phyloP scores from a whole-genome alignment of 306 rosid genomes.

The Dalbergia cochinchinensis region DNA sequence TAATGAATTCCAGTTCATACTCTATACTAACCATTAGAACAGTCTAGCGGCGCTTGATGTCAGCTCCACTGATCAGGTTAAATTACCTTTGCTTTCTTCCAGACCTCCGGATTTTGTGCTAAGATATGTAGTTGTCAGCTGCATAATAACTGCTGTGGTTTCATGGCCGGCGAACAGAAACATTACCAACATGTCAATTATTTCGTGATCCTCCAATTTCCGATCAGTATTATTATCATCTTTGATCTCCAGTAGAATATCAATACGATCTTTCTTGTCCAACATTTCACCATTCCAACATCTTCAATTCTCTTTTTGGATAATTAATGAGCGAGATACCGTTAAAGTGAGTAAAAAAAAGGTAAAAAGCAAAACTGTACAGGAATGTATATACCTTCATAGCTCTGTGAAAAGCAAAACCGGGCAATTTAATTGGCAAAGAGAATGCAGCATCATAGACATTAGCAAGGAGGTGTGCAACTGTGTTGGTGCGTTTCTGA shows the following conservation, averaged over 20 bases:
- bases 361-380: no score
- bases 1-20: no score
- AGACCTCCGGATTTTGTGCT: background rate
- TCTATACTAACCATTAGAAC: no score
- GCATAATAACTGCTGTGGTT: background rate
- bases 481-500: background rate
- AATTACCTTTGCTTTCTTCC: slow-evolving; percentile 24
- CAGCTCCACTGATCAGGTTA: no score
- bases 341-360: no score
- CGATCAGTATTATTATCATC: slow-evolving; percentile 54
- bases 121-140: slow-evolving; percentile 1
- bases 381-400: background rate
- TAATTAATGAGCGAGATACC: no score
- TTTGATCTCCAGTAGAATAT: slow-evolving; percentile 48
- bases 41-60: no score
- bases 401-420: slow-evolving; percentile 49
- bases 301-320: background rate
- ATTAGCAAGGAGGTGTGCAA: slow-evolving; percentile 1
- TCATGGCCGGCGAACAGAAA: slow-evolving; percentile 30
- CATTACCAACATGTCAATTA: slow-evolving; percentile 47
- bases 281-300: background rate
- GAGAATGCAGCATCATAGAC: background rate
- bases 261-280: slow-evolving; percentile 54
- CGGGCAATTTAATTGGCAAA: slow-evolving; percentile 33
- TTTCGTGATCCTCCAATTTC: slow-evolving; percentile 57